These are phyloP conservation scores for Kodamaea plutei DNA, from an alignment of 1,139 yeast genomes.

Conservation along the genomic window DNA sequence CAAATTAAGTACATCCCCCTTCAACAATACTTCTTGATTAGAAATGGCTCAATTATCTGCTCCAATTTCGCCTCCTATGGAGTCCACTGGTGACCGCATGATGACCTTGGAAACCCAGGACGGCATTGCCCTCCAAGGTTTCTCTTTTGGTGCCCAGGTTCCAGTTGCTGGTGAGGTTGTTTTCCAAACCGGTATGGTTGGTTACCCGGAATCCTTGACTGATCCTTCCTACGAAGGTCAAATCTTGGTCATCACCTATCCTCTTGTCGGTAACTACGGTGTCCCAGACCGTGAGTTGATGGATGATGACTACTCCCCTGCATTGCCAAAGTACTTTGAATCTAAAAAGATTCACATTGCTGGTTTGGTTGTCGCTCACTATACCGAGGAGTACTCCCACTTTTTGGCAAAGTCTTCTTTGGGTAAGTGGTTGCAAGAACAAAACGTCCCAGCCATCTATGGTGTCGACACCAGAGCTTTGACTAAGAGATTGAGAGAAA, in stretches of 20 bases:
- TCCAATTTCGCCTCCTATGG: slow-evolving; percentile 89
- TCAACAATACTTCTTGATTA: slow-evolving; percentile 3
- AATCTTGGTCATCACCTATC: slow-evolving; percentile 93
- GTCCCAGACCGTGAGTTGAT: slow-evolving; percentile 82
- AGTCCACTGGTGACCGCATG: slow-evolving; percentile 73
- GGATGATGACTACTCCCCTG: slow-evolving; percentile 69
- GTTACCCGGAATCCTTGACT: slow-evolving; percentile 96
- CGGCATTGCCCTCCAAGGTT: slow-evolving; percentile 89
- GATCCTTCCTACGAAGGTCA: slow-evolving; percentile 99
- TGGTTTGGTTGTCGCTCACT: slow-evolving; percentile 95
- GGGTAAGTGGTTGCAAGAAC: slow-evolving; percentile 89
- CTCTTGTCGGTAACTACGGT: slow-evolving; percentile 98
- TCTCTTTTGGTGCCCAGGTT: slow-evolving; percentile 92
- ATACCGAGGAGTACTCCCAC: slow-evolving; percentile 95
- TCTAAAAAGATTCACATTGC: slow-evolving; percentile 90
- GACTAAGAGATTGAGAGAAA: slow-evolving; percentile 87
- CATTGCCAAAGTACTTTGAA: slow-evolving; percentile 89
- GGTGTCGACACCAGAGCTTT: slow-evolving; percentile 97
- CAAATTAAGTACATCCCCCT: slow-evolving; percentile 11
- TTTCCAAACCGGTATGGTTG: slow-evolving; percentile 99
- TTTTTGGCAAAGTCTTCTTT: slow-evolving; percentile 87
- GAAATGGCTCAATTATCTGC: slow-evolving; percentile 39
- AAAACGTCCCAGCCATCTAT: slow-evolving; percentile 92
- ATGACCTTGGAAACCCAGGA: slow-evolving; percentile 90
- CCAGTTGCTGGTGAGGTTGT: slow-evolving; percentile 96